These are phyloP conservation scores for Xylaria sp. DNA, from an alignment of 495 filamentous ascomycete genomes.

Conservation along the genomic window DNA sequence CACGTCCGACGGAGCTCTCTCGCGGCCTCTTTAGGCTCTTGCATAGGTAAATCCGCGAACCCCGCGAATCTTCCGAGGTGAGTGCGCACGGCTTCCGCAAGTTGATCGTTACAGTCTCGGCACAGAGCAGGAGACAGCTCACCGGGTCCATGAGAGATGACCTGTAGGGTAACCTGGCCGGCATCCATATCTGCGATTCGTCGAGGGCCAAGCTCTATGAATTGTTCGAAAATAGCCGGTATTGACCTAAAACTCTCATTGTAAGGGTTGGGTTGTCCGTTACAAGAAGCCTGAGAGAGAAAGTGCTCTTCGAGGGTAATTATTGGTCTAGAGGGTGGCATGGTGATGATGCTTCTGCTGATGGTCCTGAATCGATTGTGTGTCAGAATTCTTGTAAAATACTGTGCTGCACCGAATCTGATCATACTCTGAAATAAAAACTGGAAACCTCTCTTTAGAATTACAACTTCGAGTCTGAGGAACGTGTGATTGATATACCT, in stretches of 20 bases:
- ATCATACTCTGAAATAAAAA: background rate
- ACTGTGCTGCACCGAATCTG: background rate
- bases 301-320: slow-evolving; percentile 71
- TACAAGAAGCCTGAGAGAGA: slow-evolving; percentile 47
- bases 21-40: slow-evolving; percentile 51
- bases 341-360: background rate
- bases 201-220: slow-evolving; percentile 29
- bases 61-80: slow-evolving; percentile 58
- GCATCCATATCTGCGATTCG: slow-evolving; percentile 61
- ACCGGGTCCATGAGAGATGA: slow-evolving; percentile 61
- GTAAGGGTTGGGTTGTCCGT: slow-evolving; percentile 24
- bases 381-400: background rate
- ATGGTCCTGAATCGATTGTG: background rate
- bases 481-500: background rate
- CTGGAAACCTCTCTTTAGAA: background rate
- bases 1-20: slow-evolving; percentile 54
- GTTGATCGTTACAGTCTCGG: slow-evolving; percentile 53
- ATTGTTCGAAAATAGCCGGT: slow-evolving; percentile 26
- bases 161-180: slow-evolving; percentile 59
- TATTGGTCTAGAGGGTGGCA: slow-evolving; percentile 36
- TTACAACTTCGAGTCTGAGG: background rate
- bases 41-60: slow-evolving; percentile 62
- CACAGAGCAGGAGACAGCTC: slow-evolving; percentile 37
- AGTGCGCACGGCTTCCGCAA: slow-evolving; percentile 53
- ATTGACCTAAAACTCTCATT: slow-evolving; percentile 36